These are phyloP conservation scores for Ophiosphaerella korrae DNA, from an alignment of 2,329 filamentous ascomycete species.

Conservation along the genomic window DNA sequence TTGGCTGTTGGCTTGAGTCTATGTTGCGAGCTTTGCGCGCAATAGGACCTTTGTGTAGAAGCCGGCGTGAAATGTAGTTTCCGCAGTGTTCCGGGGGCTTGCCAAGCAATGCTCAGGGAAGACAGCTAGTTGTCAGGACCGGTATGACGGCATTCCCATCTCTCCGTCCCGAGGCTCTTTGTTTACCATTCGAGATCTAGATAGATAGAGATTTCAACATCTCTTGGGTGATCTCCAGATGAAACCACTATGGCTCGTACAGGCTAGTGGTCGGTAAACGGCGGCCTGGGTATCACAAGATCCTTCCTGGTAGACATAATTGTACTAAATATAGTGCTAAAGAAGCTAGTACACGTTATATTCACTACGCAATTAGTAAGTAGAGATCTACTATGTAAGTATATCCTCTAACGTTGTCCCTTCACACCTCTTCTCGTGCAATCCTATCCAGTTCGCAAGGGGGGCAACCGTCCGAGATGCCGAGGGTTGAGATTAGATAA, in stretches of 20 bases:
- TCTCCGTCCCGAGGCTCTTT: too few species aligned
- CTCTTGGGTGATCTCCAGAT: too few species aligned
- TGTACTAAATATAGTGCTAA: background rate
- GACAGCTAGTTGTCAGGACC: background rate
- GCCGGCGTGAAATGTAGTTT: constrained; percentile 7
- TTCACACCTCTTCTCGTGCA: background rate
- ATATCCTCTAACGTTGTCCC: background rate
- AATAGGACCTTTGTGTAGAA: constrained; percentile 8
- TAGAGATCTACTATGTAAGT: background rate
- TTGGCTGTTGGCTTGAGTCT: constrained; percentile 4
- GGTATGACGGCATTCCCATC: too few species aligned
- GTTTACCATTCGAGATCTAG: too few species aligned
- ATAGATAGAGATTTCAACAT: too few species aligned
- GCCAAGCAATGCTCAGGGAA: constrained; percentile 9
- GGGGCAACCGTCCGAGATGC: constrained; percentile 11
- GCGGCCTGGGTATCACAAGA: background rate
- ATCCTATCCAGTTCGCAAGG: background rate
- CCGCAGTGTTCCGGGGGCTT: constrained; percentile 23
- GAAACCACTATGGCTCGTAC: background rate
- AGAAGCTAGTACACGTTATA: too few species aligned
- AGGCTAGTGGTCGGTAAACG: background rate
- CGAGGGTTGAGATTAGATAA: constrained; percentile 19
- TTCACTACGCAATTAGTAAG: background rate
- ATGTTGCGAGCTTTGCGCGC: constrained; percentile 14
- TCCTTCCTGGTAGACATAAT: background rate